Evolutionary conservation across 73 alveolate species (phyloP), one percentile per base, ranked within the genome.

Genomic region (Blepharisma stoltei): DNA sequence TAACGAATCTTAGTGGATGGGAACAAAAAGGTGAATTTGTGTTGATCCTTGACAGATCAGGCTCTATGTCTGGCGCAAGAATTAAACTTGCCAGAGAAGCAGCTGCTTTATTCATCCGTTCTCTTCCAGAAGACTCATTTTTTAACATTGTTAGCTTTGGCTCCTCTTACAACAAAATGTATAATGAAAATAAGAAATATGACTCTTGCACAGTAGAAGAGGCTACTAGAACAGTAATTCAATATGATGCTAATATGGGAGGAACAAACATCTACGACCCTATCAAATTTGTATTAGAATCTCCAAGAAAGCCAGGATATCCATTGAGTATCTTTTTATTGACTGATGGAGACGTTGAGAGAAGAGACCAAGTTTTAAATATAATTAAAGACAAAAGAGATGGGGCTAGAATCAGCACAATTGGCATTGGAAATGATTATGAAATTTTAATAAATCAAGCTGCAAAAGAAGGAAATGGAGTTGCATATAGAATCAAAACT

Each of bases 181-280:
- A 9, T 11, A 50, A 70, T 3, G n/a, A 45, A 4, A 49, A 67
- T 52, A 69, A 20, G 6, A 86, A 84, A 76, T 89, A 89, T 55
- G 81, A 77, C 71, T 86, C 83, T 60, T 88, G 84, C 54, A 82
- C 81, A 54, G 8, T 92, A 50, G 84, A 89, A 7, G 70, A 55
- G 55, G 89, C 94, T 50, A 65, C 78, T 43, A 73, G 50, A 41
- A 47, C 60, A 55, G 81, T 89, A 44, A 76, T 79, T 21, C 76
- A 77, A 32, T 78, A 76, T 54, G 44, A 84, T 14, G 96, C 97
- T 0, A 70, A 82, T 75, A 54, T 88, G 38, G 98, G 98, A 46
- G 93, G 93, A 23, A 92, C 98, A 5, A 93, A 92, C 49, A 89
- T 92, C 32, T 84, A 54, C 7, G 77, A 78, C 9, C 98, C 98